Conservation (phyloP, 225 moss, liverwort and hornwort genomes). For the Pseudisothecium myosuroides region DNA sequence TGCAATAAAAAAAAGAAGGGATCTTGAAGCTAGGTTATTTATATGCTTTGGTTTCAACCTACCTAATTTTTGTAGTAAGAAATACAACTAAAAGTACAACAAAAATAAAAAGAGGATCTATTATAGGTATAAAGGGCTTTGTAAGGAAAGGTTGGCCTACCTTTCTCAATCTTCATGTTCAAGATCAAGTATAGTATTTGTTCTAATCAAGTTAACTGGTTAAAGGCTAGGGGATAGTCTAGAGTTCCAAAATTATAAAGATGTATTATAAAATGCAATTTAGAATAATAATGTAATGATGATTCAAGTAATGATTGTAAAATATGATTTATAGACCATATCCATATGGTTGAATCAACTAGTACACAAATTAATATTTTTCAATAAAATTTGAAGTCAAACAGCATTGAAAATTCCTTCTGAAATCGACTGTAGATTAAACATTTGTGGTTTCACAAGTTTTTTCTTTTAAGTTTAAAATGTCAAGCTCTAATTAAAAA, state of each 20-base stretch:
- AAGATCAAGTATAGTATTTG: background rate
- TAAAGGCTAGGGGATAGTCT: rapidly evolving
- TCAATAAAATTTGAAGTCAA: background rate
- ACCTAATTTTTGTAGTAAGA: background rate
- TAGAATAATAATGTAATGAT: background rate
- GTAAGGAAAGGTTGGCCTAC: background rate
- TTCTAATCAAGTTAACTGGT: background rate
- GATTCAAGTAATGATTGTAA: background rate
- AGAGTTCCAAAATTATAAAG: background rate
- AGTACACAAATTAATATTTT: background rate
- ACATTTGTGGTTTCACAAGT: background rate
- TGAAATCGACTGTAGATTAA: background rate
- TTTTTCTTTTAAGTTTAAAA: background rate
- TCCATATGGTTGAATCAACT: background rate
- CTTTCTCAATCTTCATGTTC: rapidly evolving
- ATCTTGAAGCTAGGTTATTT: background rate
- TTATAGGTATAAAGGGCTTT: rapidly evolving
- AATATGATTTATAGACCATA: background rate
- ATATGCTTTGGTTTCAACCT: background rate
- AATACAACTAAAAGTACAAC: background rate
- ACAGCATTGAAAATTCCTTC: background rate
- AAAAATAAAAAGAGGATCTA: background rate
- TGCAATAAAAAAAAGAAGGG: too few relatives aligned
- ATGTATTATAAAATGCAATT: background rate
- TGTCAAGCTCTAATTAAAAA: background rate